Percentiles rank a stretch among this genome's conserved stretches.
Evolutionary conservation across 495 filamentous ascomycete species (phyloP).

Genomic region (Aspergillus bridgeri): DNA sequence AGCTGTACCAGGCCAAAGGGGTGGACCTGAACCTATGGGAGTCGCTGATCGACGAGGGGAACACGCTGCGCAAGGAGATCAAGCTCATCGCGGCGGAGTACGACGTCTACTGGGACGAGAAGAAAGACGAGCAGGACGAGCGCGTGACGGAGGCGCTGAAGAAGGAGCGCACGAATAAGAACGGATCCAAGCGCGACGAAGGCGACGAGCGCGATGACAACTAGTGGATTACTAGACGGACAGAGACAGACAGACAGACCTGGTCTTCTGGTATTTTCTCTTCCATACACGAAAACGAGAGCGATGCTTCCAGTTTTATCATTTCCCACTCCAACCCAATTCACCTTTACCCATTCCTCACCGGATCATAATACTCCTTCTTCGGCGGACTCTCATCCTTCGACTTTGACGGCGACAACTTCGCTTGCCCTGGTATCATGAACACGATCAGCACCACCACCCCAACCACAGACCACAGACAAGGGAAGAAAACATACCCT

Average conservation of each 20-base stretch:
- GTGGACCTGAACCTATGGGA: constrained; percentile 80
- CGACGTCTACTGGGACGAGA: constrained; percentile 93
- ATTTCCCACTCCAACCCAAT: too few species aligned
- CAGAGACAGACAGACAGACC: too few species aligned
- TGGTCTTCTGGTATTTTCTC: too few species aligned
- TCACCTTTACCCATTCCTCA: constrained; percentile 42
- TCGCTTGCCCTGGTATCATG: constrained; percentile 8
- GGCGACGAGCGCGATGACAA: constrained; percentile 37
- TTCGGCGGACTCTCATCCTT: constrained; percentile 26
- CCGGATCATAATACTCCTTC: constrained; percentile 46
- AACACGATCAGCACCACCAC: background rate
- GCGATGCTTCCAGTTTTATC: too few species aligned
- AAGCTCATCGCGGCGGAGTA: constrained; percentile 80
- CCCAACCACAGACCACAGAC: background rate
- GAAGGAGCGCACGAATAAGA: constrained; percentile 54
- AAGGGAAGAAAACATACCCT: constrained; percentile 23
- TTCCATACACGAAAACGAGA: too few species aligned
- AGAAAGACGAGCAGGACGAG: constrained; percentile 68
- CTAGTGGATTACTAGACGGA: too few species aligned
- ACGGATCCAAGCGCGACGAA: constrained; percentile 43
- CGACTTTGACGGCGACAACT: constrained; percentile 5
- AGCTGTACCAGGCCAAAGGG: constrained; percentile 69
- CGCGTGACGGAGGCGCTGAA: constrained; percentile 67
- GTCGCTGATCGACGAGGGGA: constrained; percentile 73
- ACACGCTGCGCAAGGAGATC: constrained; percentile 75